A percentile compares a stretch with the other conserved stretches of the same genome.
Evolutionary conservation across 192 early-diverging fungal species (phyloP).

Genomic region (Piromyces finnis): DNA sequence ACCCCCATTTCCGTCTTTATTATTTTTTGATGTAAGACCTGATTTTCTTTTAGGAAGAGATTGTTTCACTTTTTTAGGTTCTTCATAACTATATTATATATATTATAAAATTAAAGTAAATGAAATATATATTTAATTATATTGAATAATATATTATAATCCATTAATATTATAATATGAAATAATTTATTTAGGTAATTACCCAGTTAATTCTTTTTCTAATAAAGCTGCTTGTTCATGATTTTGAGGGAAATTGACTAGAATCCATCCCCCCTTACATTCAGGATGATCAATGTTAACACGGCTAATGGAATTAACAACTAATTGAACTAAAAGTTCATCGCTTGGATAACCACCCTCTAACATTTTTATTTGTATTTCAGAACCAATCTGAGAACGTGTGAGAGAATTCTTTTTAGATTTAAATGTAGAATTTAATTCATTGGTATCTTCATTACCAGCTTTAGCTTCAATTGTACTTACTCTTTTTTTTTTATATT

Average conservation of each 20-base stretch:
- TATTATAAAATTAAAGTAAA: conserved; percentile 2
- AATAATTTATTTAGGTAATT: not conserved
- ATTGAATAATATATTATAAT: too few species aligned
- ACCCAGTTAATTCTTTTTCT: conserved; percentile 38
- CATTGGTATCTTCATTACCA: not conserved
- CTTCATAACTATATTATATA: conserved; percentile 21
- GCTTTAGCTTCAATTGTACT: not conserved
- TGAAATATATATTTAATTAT: too few species aligned
- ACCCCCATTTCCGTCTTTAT: not conserved
- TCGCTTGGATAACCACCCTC: conserved; percentile 25
- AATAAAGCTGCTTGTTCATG: conserved; percentile 28
- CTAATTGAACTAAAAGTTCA: conserved; percentile 20
- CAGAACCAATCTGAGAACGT: conserved; percentile 16
- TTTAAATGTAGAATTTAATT: not conserved
- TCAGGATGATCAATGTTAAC: not conserved
- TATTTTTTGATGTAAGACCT: conserved; percentile 4
- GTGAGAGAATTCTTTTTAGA: not conserved
- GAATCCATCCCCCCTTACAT: conserved; percentile 18
- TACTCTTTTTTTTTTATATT: conserved; percentile 1
- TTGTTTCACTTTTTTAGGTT: conserved; percentile 36
- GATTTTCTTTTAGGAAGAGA: conserved; percentile 27
- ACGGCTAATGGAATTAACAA: conserved; percentile 23
- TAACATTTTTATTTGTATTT: conserved; percentile 22
- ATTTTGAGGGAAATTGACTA: conserved; percentile 32
- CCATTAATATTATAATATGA: too few species aligned